Base-by-base conservation (phyloP, 495 filamentous ascomycete species). In the Clavariopsis aquatica region DNA sequence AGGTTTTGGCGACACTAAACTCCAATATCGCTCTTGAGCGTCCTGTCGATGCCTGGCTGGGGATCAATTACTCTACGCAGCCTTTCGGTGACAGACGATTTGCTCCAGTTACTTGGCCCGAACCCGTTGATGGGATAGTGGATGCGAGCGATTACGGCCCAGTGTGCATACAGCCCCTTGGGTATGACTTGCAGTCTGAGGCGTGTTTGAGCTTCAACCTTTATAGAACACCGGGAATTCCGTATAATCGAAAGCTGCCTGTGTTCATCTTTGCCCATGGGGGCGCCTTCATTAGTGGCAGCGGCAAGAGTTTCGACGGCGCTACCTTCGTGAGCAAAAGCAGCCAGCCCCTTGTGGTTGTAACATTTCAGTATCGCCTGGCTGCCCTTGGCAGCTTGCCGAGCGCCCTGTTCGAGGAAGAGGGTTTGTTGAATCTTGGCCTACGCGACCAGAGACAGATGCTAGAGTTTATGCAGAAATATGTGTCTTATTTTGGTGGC, bases 281-380 rank as follows among this genome's bases (percentile, higher is more conserved):
- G 22, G 66, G 61, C 4, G 15, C 27, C 7, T 69, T 65, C 51
- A 53, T 61, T 1, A 19, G 51, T 15, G 57, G 56, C 10, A 52
- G 22, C 28, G 62, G 41, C 9, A 23, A 31, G 31, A 58, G 62
- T 41, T 69, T 61, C 27, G 62, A 69, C 36, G 62, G 66, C n/a
- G 52, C 61, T 1, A 23, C 31, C 8, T 65, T 69, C 38, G 62
- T 69, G 1, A 55, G 20, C 8, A 45, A 31, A 19, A 57, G 43
- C 22, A 52, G 13, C 2, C 28, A 60, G 13, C 61, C 60, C 9
- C n/a, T 65, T 13, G 51, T 69, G 28, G 62, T 62, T n/a, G 62
- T 69, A 15, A 69, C 66, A 19, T 12, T 57, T 17, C 55, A 69
- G 29, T 69, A 69, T 46, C 61, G 66, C 1, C 41, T 69, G 1